Percentiles rank a stretch among this genome's conserved stretches.
These are phyloP conservation scores for Verticillium nonalfalfae DNA, from an alignment of 2,329 filamentous ascomycete genomes.

Conservation along the genomic window DNA sequence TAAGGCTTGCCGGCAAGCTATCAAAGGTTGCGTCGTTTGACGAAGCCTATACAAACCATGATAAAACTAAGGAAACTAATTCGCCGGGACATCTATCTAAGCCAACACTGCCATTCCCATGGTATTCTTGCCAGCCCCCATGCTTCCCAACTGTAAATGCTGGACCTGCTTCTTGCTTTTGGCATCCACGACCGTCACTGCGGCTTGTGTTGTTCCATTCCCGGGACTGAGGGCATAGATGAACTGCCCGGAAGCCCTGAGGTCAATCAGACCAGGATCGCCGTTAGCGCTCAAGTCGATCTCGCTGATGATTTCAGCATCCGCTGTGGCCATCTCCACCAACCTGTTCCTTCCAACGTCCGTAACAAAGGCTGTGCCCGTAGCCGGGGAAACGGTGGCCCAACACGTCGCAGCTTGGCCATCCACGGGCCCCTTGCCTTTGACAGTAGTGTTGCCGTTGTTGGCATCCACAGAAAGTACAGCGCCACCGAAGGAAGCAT, in stretches of 20 bases:
- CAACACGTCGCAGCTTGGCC: conserved; percentile 54
- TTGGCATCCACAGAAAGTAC: conserved; percentile 35
- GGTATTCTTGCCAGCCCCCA: conserved; percentile 2
- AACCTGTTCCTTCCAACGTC: conserved; percentile 46
- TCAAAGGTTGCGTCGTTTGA: background rate
- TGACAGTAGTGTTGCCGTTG: conserved; percentile 22
- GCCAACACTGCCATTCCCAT: conserved; percentile 6
- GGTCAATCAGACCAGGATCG: conserved; percentile 49
- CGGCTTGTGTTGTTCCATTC: conserved; percentile 32
- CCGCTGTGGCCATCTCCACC: conserved; percentile 46
- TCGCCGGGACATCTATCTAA: background rate
- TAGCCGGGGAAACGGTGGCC: conserved; percentile 40
- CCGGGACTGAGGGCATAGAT: conserved; percentile 52
- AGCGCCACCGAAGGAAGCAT: conserved; percentile 50
- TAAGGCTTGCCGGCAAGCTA: background rate
- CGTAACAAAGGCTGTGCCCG: conserved; percentile 49
- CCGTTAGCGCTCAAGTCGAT: conserved; percentile 37
- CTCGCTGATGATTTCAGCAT: conserved; percentile 37
- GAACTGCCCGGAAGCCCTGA: conserved; percentile 43
- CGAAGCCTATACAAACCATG: background rate
- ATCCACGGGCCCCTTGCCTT: conserved; percentile 32
- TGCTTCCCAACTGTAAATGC: background rate
- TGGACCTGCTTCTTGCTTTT: conserved; percentile 4
- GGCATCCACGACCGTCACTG: conserved; percentile 30
- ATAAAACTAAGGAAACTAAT: background rate